These are phyloP conservation scores for Sporothrix pallida DNA, from an alignment of 2,329 filamentous ascomycete species.

Conservation along the genomic window DNA sequence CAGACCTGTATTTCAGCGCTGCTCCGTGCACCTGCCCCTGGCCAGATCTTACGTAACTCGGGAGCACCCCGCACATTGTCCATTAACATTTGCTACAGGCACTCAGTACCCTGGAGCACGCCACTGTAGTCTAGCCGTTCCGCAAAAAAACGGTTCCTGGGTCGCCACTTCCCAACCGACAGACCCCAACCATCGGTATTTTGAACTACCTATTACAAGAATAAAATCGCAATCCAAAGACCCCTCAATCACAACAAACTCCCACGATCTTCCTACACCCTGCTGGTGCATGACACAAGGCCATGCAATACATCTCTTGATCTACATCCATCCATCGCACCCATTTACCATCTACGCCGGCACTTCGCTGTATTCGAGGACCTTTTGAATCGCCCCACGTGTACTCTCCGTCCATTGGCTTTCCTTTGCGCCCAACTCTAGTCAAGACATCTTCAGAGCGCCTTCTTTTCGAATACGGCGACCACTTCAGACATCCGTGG, in stretches of 20 bases:
- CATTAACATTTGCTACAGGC: neutral
- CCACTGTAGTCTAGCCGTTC: constrained; percentile 18
- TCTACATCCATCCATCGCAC: neutral
- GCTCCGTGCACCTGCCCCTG: constrained; percentile 9
- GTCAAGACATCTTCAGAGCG: neutral
- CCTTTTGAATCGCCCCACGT: neutral
- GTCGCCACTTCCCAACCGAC: constrained; percentile 17
- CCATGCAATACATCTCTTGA: no score
- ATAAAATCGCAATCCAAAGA: neutral
- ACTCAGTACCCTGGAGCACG: constrained; percentile 7
- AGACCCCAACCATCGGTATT: neutral
- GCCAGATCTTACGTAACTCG: constrained; percentile 22
- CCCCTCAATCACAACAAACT: neutral
- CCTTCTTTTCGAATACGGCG: neutral
- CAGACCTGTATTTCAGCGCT: neutral
- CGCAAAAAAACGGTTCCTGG: neutral
- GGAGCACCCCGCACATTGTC: constrained; percentile 22
- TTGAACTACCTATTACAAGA: neutral
- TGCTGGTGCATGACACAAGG: no score
- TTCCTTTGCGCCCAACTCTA: neutral
- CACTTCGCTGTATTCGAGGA: neutral
- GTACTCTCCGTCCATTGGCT: neutral
- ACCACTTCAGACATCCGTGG: neutral
- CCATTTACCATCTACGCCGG: no score
- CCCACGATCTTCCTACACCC: neutral